phyloP scores from a whole-genome alignment of 1,139 yeast species.

The Pichia sp. region DNA sequence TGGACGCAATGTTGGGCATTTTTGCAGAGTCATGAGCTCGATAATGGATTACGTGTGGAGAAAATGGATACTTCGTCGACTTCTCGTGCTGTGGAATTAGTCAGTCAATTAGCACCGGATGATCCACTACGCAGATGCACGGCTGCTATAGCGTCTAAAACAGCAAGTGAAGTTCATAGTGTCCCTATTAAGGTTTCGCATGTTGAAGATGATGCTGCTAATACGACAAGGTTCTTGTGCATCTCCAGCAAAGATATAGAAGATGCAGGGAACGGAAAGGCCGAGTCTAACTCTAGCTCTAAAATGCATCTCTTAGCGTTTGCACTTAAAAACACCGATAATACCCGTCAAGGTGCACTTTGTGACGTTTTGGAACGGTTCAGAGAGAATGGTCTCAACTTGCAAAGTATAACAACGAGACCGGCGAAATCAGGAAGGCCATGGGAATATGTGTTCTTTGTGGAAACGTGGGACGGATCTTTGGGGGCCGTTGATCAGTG shows the following conservation, averaged over 20 bases:
- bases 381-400: slow-evolving; percentile 50
- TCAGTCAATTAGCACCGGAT: slow-evolving; percentile 36
- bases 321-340: slow-evolving; percentile 50
- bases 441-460: slow-evolving; percentile 83
- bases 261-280: background rate
- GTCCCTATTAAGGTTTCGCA: slow-evolving; percentile 49
- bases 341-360: slow-evolving; percentile 73
- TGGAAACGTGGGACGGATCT: slow-evolving; percentile 44
- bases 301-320: slow-evolving; percentile 54
- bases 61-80: slow-evolving; percentile 70
- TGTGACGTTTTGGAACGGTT: slow-evolving; percentile 60
- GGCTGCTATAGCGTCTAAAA: slow-evolving; percentile 53
- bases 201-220: slow-evolving; percentile 65
- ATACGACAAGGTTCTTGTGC: slow-evolving; percentile 80
- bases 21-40: slow-evolving; percentile 32
- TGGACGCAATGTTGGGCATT: slow-evolving; percentile 85
- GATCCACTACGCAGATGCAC: slow-evolving; percentile 25
- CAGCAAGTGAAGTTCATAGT: slow-evolving; percentile 58
- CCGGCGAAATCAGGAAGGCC: slow-evolving; percentile 59
- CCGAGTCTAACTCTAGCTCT: background rate
- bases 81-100: slow-evolving; percentile 64
- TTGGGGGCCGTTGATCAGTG: too few species aligned
- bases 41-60: slow-evolving; percentile 30
- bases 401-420: slow-evolving; percentile 68
- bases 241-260: slow-evolving; percentile 35